Base-by-base conservation (phyloP, 352 stramenopile species). In the Phytophthora nicotianae region DNA sequence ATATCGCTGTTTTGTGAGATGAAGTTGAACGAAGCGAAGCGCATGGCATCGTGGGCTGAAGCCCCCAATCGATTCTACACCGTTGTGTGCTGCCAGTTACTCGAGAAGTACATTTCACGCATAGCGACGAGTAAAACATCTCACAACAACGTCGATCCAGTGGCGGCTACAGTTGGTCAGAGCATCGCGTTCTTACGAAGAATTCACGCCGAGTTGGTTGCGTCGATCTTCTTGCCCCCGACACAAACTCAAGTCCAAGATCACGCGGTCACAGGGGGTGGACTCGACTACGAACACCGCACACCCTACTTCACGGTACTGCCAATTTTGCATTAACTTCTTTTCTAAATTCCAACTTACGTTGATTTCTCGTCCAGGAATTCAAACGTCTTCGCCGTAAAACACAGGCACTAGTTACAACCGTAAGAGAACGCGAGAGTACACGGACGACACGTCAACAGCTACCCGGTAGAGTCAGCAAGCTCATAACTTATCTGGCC, bases 1-100 rank as follows among this genome's bases (percentile, higher is more conserved):
- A 75, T 86, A 38, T 83, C 81, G 13, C 72, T 90, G 26, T 92
- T 89, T 51, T 92, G 81, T 26, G 78, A 94, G 62, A 80, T 90
- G 70, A 94, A 94, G 50, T 72, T 92, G 20, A 86, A 77, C 43
- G 85, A 94, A 60, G 85, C 81, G 19, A 77, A 87, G 71, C 68
- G 81, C 29, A 92, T 91, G 81, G 79, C 79, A 10, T 83, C 80
- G 2, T 89, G 81, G 70, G 67, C 90, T n/a, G 75, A 89, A 50
- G 48, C 75, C 9, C 83, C 85, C 24, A 94, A 92, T 58, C 76
- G 79, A 20, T 94, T 94, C 51, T 77, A 88, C 51, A 81, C 75
- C 2, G 88, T 84, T 8, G 82, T 87, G 35, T 90, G 79, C 46
- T 90, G 79, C 42, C 77, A 90, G 51, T 49, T 94, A 23, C 58